Conservation (phyloP, 2,329 filamentous ascomycete species). For the Diplocarpon rosae region DNA sequence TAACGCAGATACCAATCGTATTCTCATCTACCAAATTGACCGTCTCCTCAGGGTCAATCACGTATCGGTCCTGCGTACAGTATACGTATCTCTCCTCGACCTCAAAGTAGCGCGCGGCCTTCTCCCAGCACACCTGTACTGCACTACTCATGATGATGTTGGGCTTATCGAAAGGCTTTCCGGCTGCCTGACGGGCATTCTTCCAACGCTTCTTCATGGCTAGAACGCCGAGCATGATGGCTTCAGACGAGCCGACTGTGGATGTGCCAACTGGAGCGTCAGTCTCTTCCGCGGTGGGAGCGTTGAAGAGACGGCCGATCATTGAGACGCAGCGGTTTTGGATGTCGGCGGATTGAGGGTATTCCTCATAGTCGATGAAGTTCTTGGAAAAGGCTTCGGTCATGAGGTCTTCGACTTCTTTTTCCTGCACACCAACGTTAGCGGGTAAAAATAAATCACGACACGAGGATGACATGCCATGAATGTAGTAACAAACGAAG, state of each 20-base stretch:
- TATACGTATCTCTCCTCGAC: slow-evolving; percentile 77
- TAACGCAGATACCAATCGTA: slow-evolving; percentile 83
- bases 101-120: slow-evolving; percentile 81
- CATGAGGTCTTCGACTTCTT: slow-evolving; percentile 95
- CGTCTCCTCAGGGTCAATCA: slow-evolving; percentile 52
- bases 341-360: slow-evolving; percentile 70
- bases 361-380: slow-evolving; percentile 86
- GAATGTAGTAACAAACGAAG: slow-evolving; percentile 91
- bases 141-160: slow-evolving; percentile 95
- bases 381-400: slow-evolving; percentile 85
- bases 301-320: slow-evolving; percentile 84
- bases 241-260: slow-evolving; percentile 81
- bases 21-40: slow-evolving; percentile 54
- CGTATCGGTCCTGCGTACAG: slow-evolving; percentile 49
- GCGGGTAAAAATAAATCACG: background rate
- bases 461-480: slow-evolving; percentile 50
- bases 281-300: slow-evolving; percentile 45
- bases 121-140: slow-evolving; percentile 97
- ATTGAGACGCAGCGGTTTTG: slow-evolving; percentile 88
- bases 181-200: slow-evolving; percentile 71
- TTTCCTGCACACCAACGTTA: slow-evolving; percentile 47
- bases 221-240: slow-evolving; percentile 70
- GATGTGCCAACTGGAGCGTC: slow-evolving; percentile 72
- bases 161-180: slow-evolving; percentile 68
- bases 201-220: slow-evolving; percentile 96